A percentile compares a stretch with the other conserved stretches of the same genome.
phyloP scores from a whole-genome alignment of 2,329 filamentous ascomycete species.

The Diaporthe nobilis region DNA sequence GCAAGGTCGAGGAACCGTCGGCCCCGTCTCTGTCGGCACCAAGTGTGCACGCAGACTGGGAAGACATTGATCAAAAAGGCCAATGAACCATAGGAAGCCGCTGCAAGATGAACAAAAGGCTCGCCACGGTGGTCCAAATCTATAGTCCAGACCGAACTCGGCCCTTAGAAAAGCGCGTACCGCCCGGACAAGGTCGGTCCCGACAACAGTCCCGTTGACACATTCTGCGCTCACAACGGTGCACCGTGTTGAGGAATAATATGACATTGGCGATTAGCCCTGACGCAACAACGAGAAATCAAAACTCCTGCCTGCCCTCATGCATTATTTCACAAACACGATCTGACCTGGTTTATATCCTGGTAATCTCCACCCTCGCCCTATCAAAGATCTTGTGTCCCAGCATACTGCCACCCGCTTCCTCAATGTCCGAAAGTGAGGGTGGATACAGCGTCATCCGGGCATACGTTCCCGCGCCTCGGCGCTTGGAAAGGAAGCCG shows the following conservation, averaged over 20 bases:
- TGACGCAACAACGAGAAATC: constrained; percentile 41
- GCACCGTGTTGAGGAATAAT: background rate
- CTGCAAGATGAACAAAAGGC: background rate
- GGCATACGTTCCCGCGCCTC: constrained; percentile 87
- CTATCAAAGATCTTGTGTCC: constrained; percentile 85
- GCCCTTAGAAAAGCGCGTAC: background rate
- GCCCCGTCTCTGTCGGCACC: no score
- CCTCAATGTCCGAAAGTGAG: constrained; percentile 69
- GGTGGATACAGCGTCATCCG: constrained; percentile 82
- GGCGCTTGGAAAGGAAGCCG: constrained; percentile 86
- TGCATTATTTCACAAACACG: background rate
- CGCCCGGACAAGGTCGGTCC: background rate
- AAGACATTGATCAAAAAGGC: background rate
- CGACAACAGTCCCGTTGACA: background rate
- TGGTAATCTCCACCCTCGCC: constrained; percentile 87
- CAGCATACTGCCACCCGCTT: constrained; percentile 69
- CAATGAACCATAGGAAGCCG: background rate
- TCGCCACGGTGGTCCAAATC: no score
- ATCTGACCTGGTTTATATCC: constrained; percentile 68
- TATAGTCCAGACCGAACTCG: no score
- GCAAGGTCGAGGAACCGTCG: background rate
- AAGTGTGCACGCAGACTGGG: background rate
- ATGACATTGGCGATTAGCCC: background rate
- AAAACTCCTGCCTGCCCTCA: constrained; percentile 35
- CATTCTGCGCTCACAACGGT: background rate